Base-by-base conservation (phyloP, 306 rosid genomes). In the Lathyrus tuberosus region DNA sequence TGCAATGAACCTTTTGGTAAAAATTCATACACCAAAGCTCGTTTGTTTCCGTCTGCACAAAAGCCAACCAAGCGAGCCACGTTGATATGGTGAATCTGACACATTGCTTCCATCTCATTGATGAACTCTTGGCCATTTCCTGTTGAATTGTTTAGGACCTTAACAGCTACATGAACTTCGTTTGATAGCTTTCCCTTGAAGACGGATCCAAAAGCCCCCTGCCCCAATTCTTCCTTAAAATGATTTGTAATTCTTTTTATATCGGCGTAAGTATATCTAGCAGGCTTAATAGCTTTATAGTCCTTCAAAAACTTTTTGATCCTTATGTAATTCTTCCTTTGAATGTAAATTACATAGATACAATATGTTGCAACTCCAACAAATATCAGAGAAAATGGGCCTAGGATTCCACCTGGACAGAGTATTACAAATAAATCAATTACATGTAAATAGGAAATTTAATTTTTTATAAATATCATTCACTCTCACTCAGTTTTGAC, bases 111-210 rank as follows among this genome's bases (percentile, higher is more conserved):
- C 70, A 83, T 74, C 60, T 83, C 82, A 51, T 79, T 83, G 49
- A 83, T 79, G 47, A 83, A 76, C 73, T 79, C 82, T 59, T 76
- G 82, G 0, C 79, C 82, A 20, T 83, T 73, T 15, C 56, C 60
- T 0, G 58, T 69, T 47, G 77, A 24, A 15, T 24, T 42, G 41
- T 63, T 76, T 8, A 80, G 72, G 42, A 76, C 40, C 70, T 77
- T 81, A 1, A 77, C 73, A 8, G 70, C 85, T 2, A 81, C 76
- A 6, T 24, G 13, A 38, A 72, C 24, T 37, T 81, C 73, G 49
- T 68, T 56, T 0, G 70, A 72, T 17, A 76, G 47, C 35, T 46
- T 68, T 61, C 85, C 81, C 63, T 62, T 62, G 63, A 43, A 76
- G n/a, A 76, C 65, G 26, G 38, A 42, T 28, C 76, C 81, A 68